Base-by-base conservation (phyloP, 1,284 basidiomycete genomes). In the Peniophora sp. region DNA sequence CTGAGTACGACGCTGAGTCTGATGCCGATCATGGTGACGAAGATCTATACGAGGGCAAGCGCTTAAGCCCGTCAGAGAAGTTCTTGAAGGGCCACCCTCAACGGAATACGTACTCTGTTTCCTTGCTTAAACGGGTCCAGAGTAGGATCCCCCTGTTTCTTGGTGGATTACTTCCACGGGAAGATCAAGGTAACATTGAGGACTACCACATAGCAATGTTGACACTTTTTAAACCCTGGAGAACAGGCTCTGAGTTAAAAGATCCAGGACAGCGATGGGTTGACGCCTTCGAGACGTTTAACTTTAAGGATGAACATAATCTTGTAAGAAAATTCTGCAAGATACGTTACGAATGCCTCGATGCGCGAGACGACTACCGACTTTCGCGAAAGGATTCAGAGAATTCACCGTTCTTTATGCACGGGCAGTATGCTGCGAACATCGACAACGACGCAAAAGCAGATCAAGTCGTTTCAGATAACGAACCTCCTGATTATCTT, bases 181-280 rank as follows among this genome's bases (percentile, higher is more conserved):
- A 47, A 37, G 57, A 62, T 49, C 39, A 54, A 49, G 57, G 57
- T 11, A 55, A 57, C 42, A 8, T 49, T 12, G 59, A 60, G 17
- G 56, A 59, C n/a, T 62, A 58, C 48, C 58, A 55, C 42, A 18
- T n/a, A 17, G 49, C 50, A 22, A 54, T 55, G 54, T 22, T 54
- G n/a, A 55, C 52, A 24, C 39, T 55, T 20, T 55, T 54, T 36
- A 47, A 51, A 18, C 52, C 50, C 14, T 51, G 49, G 52, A 34
- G 53, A 18, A 50, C 41, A n/a, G 52, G 53, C 15, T 3, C 22
- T 17, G 24, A 18, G 15, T 35, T 43, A 22, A 17, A 22, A 15
- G n/a, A n/a, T n/a, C 11, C 14, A 22, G 17, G 5, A 8, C 8
- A 41, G 18, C 8, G 8, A 17, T 41, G 37, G 18, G 18, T 17